These are phyloP conservation scores for Boletellus ananiceps DNA, from an alignment of 768 basidiomycete species.

Conservation along the genomic window DNA sequence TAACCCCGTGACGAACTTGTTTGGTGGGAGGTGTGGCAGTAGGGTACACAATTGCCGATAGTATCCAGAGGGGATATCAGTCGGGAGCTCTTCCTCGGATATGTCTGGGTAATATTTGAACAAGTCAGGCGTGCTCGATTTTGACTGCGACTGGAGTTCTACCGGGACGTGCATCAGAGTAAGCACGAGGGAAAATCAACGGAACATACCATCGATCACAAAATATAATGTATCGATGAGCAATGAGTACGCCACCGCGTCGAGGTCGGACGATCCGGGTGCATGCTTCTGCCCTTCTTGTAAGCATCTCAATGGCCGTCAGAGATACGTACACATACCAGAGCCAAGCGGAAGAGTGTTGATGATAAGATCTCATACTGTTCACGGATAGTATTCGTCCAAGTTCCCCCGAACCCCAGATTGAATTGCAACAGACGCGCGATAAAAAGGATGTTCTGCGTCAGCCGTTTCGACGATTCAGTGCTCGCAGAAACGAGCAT, in stretches of 20 bases:
- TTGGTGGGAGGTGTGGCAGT: slow-evolving; percentile 50
- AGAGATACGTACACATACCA: slow-evolving; percentile 39
- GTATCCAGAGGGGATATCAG: slow-evolving; percentile 52
- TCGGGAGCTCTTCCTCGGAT: slow-evolving; percentile 46
- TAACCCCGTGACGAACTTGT: slow-evolving; percentile 51
- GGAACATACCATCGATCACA: slow-evolving; percentile 60
- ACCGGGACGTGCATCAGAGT: neutral
- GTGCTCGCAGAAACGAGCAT: slow-evolving; percentile 27
- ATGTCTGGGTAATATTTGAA: slow-evolving; percentile 61
- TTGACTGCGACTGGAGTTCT: slow-evolving; percentile 64
- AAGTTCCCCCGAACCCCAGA: slow-evolving; percentile 57
- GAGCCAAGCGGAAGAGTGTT: slow-evolving; percentile 44
- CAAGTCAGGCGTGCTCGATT: slow-evolving; percentile 48
- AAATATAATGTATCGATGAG: slow-evolving; percentile 72
- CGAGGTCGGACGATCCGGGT: slow-evolving; percentile 43
- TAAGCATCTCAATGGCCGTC: slow-evolving; percentile 3
- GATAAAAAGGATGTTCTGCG: slow-evolving; percentile 50
- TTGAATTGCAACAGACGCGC: slow-evolving; percentile 70
- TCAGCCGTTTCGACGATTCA: slow-evolving; percentile 25
- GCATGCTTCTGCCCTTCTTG: slow-evolving; percentile 45
- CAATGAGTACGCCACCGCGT: slow-evolving; percentile 57
- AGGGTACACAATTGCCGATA: slow-evolving; percentile 54
- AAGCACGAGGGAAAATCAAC: too few relatives aligned
- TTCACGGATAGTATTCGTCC: slow-evolving; percentile 50
- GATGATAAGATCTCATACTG: slow-evolving; percentile 39